phyloP scores from a whole-genome alignment of 2,329 filamentous ascomycete species.

The Tolypocladium endophyticum region DNA sequence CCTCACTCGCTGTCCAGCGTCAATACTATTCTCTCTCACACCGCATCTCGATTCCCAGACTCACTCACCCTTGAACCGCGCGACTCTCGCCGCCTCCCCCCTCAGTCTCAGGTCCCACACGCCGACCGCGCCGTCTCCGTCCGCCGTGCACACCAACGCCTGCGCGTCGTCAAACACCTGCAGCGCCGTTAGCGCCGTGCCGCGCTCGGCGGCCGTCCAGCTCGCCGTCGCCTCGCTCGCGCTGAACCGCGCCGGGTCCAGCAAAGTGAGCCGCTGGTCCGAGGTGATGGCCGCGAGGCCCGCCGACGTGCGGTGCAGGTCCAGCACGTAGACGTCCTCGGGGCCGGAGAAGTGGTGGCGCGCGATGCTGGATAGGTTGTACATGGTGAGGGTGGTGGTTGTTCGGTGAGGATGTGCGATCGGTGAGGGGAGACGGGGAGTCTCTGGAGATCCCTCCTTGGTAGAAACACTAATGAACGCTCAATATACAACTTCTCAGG shows the following conservation, averaged over 20 bases:
- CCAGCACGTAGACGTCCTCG: slow-evolving; percentile 44
- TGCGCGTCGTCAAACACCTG: slow-evolving; percentile 40
- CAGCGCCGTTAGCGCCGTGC: slow-evolving; percentile 50
- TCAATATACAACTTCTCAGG: not conserved
- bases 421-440: not conserved
- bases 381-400: slow-evolving; percentile 14
- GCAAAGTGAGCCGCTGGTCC: slow-evolving; percentile 57
- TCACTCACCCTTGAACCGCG: slow-evolving; percentile 34
- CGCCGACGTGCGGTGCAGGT: slow-evolving; percentile 38
- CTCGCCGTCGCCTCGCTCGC: slow-evolving; percentile 36
- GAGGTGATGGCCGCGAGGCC: slow-evolving; percentile 56
- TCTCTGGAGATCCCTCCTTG: not conserved
- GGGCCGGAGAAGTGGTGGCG: slow-evolving; percentile 14
- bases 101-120: slow-evolving; percentile 54
- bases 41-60: not conserved
- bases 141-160: slow-evolving; percentile 55
- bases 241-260: slow-evolving; percentile 48
- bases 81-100: slow-evolving; percentile 25
- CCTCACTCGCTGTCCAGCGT: slow-evolving; percentile 25
- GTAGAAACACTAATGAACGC: not conserved
- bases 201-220: slow-evolving; percentile 38
- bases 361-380: slow-evolving; percentile 21
- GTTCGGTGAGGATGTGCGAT: not conserved
- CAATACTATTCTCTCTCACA: not conserved
- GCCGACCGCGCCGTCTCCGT: slow-evolving; percentile 57